Percentiles rank a stretch among this genome's conserved stretches.
These are phyloP conservation scores for Mikania micrantha DNA, from an alignment of 129 eudicot species.

Conservation along the genomic window DNA sequence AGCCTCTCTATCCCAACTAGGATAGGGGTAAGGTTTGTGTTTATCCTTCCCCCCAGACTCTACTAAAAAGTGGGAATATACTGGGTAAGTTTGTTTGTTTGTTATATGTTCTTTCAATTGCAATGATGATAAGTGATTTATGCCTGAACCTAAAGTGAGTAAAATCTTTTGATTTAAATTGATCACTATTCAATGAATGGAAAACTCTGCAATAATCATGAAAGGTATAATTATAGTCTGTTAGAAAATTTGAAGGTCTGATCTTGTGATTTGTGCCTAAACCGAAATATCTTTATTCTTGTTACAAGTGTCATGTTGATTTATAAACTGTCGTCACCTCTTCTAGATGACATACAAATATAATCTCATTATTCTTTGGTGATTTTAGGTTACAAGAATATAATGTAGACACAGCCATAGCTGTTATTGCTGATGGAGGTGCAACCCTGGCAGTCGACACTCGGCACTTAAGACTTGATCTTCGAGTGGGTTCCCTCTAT, in stretches of 20 bases:
- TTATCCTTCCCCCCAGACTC: too few species aligned
- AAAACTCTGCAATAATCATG: not conserved
- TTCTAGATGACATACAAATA: not conserved
- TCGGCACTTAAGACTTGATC: conserved; percentile 52
- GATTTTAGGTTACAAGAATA: conserved; percentile 61
- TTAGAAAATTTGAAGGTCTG: not conserved
- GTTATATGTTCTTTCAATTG: not conserved
- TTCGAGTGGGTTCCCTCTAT: conserved; percentile 63
- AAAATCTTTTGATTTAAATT: not conserved
- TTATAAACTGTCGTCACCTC: not conserved
- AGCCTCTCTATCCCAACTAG: too few species aligned
- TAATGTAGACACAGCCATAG: conserved; percentile 57
- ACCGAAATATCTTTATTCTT: not conserved
- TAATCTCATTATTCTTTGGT: conserved; percentile 12
- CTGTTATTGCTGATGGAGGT: conserved; percentile 66
- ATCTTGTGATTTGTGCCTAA: not conserved
- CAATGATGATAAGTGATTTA: too few species aligned
- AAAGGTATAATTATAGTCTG: not conserved
- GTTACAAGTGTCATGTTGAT: not conserved
- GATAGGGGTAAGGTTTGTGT: too few species aligned
- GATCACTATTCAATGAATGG: not conserved
- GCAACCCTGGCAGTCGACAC: conserved; percentile 62
- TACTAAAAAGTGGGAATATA: too few species aligned
- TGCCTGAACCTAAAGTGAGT: too few species aligned
- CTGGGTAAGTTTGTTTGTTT: too few species aligned